Base-by-base conservation (phyloP, 257 asterid genomes). In the Scutellaria galericulata region DNA sequence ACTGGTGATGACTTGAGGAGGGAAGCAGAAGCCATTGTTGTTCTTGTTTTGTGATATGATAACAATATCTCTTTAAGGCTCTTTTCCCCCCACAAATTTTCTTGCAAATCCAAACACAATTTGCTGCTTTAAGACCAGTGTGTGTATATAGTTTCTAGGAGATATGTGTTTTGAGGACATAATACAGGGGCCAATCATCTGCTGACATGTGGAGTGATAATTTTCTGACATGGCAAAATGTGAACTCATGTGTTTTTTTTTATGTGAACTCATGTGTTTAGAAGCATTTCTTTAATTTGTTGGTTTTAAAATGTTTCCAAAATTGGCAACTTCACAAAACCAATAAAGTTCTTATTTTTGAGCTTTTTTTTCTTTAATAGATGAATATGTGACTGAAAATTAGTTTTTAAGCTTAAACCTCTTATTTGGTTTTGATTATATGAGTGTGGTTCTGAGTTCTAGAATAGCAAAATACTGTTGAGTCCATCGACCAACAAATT, bases 1-100 rank as follows among this genome's bases (percentile, higher is more conserved):
- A 85, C 90, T 7, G 86, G 90, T 35, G 96, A 86, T 14, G 86
- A 74, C 79, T 85, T 89, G 66, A 86, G 90, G 79, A 85, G 83
- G 51, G 93, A 77, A 35, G 92, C 88, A 65, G 96, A 88, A 39
- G 93, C 93, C 96, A 89, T 89, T 47, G 14, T 73, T 45, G 15
- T 20, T 78, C 47, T 60, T 48, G 6, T 44, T 15, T 53, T 27
- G 50, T 18, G 7, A 4, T 11, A 39, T 50, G 5, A 41, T 11
- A 58, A 58, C 48, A 67, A 37, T 68, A 75, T 75, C 71, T 20
- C 75, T 64, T 66, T 53, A 50, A 73, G 50, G 59, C 51, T 63
- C 39, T 60, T 62, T 68, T 53, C 72, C 39, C 60, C 72, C 70
- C 79, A 67, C 79, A 75, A 48, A 46, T 15, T 66, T 65, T 41